Evolutionary conservation across 1,284 basidiomycete species (phyloP).

Genomic region (Ceratobasidium sp.): DNA sequence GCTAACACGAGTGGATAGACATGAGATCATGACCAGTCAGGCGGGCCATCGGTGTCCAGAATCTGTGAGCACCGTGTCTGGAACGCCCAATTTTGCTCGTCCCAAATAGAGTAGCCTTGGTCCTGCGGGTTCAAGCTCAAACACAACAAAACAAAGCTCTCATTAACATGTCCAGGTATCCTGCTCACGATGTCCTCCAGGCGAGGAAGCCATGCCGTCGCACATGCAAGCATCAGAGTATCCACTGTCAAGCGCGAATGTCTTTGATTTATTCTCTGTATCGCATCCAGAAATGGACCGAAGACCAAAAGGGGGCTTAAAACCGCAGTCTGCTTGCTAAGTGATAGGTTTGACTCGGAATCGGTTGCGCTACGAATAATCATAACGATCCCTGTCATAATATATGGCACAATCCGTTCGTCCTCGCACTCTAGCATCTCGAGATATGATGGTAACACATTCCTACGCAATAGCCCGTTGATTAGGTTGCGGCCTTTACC

Average conservation of each 20-base stretch:
- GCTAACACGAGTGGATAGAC: too few species aligned
- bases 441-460: not conserved
- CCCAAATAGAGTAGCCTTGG: too few species aligned
- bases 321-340: not conserved
- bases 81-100: too few species aligned
- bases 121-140: too few species aligned
- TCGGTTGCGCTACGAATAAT: not conserved
- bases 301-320: not conserved
- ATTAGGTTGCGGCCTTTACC: not conserved
- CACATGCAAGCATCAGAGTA: not conserved
- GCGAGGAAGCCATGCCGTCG: slow-evolving; percentile 6
- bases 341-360: not conserved
- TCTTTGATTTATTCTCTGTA: not conserved
- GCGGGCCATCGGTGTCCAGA: too few species aligned
- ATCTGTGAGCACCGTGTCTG: too few species aligned
- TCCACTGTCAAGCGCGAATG: not conserved
- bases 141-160: not conserved
- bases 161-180: not conserved
- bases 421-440: not conserved
- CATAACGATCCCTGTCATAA: not conserved
- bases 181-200: not conserved
- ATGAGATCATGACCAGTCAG: too few species aligned
- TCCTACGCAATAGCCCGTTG: not conserved
- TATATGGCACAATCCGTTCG: not conserved
- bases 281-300: not conserved